A percentile compares a stretch with the other conserved stretches of the same genome.
Conservation (phyloP, 176 grass and related monocot genomes). For the Lolium rigidum region DNA sequence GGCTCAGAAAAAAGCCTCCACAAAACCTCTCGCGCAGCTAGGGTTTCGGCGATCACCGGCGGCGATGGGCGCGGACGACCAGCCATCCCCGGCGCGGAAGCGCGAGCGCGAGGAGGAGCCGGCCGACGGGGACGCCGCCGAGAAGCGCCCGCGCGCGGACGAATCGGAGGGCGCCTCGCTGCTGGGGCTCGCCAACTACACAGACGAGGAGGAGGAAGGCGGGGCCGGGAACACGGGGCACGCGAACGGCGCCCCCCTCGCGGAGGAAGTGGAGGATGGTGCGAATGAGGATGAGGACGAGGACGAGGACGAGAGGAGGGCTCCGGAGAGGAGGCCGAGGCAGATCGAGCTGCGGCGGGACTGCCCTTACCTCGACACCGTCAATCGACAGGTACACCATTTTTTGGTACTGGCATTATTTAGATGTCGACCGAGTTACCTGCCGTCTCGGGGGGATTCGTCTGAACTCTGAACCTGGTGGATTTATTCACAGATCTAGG, state of each 20-base stretch:
- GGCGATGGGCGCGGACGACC: constrained; percentile 41
- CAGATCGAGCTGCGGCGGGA: constrained; percentile 83
- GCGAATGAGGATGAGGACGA: constrained; percentile 10
- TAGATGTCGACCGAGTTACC: not conserved
- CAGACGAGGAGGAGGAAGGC: constrained; percentile 64
- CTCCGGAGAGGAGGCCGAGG: constrained; percentile 58
- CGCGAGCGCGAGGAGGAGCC: constrained; percentile 41
- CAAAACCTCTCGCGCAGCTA: constrained; percentile 2
- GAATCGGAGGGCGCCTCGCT: constrained; percentile 34
- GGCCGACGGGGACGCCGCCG: not conserved
- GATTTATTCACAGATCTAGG: not conserved
- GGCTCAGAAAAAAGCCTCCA: not conserved
- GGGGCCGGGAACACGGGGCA: constrained; percentile 8
- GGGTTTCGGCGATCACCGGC: constrained; percentile 29
- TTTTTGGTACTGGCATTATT: not conserved
- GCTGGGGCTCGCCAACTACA: constrained; percentile 63
- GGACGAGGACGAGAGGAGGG: constrained; percentile 38
- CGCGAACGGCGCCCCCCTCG: constrained; percentile 3
- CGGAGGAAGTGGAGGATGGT: constrained; percentile 16
- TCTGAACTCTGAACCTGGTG: not conserved
- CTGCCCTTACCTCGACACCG: constrained; percentile 98
- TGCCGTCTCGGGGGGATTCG: not conserved
- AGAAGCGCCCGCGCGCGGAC: constrained; percentile 48
- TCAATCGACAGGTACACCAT: constrained; percentile 83
- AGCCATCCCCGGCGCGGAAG: constrained; percentile 38